A percentile compares a stretch with the other conserved stretches of the same genome.
Evolutionary conservation across 805 yeast species (phyloP).

Genomic region (Sungouiella blattae): DNA sequence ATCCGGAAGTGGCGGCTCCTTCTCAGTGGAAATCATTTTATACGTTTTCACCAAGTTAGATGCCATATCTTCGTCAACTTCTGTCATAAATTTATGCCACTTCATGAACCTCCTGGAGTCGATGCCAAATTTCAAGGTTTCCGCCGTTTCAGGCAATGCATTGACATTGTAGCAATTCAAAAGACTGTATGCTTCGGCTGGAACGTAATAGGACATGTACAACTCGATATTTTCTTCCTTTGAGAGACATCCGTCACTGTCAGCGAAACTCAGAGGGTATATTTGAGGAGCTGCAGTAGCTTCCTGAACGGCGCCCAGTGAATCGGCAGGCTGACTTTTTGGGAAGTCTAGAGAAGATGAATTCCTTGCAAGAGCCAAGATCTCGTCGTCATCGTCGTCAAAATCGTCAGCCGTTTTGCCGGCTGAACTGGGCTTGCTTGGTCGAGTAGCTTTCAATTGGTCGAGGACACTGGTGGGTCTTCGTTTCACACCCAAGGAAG

Average conservation of each 20-base stretch:
- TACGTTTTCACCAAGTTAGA: no score
- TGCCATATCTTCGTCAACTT: not conserved
- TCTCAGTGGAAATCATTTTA: not conserved
- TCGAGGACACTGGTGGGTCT: no score
- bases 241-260: slow-evolving; percentile 39
- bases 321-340: not conserved
- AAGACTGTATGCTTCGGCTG: slow-evolving; percentile 13
- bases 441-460: no score
- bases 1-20: not conserved
- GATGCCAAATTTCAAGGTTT: not conserved
- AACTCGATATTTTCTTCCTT: slow-evolving; percentile 37
- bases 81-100: not conserved
- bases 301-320: not conserved
- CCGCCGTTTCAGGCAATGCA: not conserved
- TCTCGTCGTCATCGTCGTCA: slow-evolving; percentile 17
- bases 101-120: not conserved
- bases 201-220: slow-evolving; percentile 35
- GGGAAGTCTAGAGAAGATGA: not conserved
- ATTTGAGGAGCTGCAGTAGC: no score
- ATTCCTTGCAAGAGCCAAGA: slow-evolving; percentile 11
- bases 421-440: no score
- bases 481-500: no score
- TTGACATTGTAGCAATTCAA: slow-evolving; percentile 4
- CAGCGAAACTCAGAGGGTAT: slow-evolving; percentile 13
- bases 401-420: no score